Evolutionary conservation across 441 rosid genomes (phyloP).

Genomic region (Erodium texanum): DNA sequence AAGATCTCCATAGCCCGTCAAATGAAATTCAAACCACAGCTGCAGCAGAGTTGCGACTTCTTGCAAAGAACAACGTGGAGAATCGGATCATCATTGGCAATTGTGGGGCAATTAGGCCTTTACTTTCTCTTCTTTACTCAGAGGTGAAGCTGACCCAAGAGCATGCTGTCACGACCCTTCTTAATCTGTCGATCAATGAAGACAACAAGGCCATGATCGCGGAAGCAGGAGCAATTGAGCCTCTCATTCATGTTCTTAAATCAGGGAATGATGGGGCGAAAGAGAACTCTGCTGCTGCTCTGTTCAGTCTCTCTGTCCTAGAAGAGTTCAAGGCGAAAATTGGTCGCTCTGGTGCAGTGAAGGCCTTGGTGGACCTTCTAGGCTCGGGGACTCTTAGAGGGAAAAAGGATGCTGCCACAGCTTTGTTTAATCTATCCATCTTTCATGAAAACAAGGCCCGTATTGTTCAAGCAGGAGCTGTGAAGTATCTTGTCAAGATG

Average conservation of each 20-base stretch:
- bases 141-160: constrained; percentile 62
- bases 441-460: constrained; percentile 83
- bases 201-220: constrained; percentile 66
- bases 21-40: constrained; percentile 46
- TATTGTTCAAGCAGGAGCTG: constrained; percentile 86
- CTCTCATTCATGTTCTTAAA: constrained; percentile 63
- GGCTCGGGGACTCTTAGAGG: constrained; percentile 73
- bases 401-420: constrained; percentile 87
- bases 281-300: constrained; percentile 82
- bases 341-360: constrained; percentile 78
- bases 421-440: constrained; percentile 82
- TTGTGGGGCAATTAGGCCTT: constrained; percentile 53
- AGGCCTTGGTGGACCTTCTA: constrained; percentile 68
- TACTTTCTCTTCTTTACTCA: constrained; percentile 65
- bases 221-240: constrained; percentile 63
- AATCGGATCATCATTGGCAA: constrained; percentile 61
- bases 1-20: constrained; percentile 55
- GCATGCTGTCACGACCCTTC: constrained; percentile 76
- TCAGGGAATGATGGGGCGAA: constrained; percentile 72
- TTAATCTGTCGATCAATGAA: constrained; percentile 77
- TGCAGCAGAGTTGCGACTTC: constrained; percentile 72
- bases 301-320: constrained; percentile 67
- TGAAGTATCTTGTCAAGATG: constrained; percentile 63
- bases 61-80: constrained; percentile 56
- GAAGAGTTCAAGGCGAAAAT: constrained; percentile 68